Evolutionary conservation across 139 green algal species (phyloP).

Genomic region (Chlorella sp.): DNA sequence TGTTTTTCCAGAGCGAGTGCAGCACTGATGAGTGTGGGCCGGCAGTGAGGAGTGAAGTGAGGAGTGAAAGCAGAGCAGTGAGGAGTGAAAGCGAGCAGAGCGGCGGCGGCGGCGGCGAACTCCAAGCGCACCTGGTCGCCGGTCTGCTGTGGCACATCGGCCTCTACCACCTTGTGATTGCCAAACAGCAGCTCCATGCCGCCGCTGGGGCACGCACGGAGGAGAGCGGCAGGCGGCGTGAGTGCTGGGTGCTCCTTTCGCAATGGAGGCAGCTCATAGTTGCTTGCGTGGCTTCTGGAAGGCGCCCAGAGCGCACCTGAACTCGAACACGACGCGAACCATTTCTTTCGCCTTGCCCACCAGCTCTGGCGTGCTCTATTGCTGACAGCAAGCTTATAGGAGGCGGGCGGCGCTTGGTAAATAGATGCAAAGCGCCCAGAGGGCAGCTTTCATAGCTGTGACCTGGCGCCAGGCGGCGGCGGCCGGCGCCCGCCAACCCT

Average conservation of each 20-base stretch:
- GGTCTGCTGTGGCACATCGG: slow-evolving; percentile 56
- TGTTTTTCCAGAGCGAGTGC: too few relatives aligned
- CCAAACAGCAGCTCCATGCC: slow-evolving; percentile 87
- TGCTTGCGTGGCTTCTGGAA: background rate
- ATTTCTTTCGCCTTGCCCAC: background rate
- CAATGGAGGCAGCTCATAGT: background rate
- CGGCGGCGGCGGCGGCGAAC: background rate
- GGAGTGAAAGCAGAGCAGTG: too few relatives aligned
- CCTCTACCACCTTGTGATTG: slow-evolving; percentile 65
- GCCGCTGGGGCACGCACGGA: slow-evolving; percentile 58
- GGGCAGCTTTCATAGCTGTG: too few relatives aligned
- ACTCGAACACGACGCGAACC: slow-evolving; percentile 3
- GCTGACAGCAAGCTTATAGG: too few relatives aligned
- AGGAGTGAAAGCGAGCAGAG: too few relatives aligned
- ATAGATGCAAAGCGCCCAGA: too few relatives aligned
- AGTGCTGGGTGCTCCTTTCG: background rate
- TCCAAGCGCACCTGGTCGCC: slow-evolving; percentile 1
- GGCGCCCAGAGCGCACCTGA: background rate
- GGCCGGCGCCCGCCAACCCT: too few relatives aligned
- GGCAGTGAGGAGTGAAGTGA: too few relatives aligned
- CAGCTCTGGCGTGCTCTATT: too few relatives aligned
- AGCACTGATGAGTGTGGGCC: too few relatives aligned
- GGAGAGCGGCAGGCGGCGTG: background rate
- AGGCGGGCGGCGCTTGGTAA: too few relatives aligned
- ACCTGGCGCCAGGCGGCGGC: too few relatives aligned